A percentile compares a stretch with the other conserved stretches of the same genome.
These are phyloP conservation scores for Kluyveromyces nonfermentans DNA, from an alignment of 805 yeast genomes.

Conservation along the genomic window DNA sequence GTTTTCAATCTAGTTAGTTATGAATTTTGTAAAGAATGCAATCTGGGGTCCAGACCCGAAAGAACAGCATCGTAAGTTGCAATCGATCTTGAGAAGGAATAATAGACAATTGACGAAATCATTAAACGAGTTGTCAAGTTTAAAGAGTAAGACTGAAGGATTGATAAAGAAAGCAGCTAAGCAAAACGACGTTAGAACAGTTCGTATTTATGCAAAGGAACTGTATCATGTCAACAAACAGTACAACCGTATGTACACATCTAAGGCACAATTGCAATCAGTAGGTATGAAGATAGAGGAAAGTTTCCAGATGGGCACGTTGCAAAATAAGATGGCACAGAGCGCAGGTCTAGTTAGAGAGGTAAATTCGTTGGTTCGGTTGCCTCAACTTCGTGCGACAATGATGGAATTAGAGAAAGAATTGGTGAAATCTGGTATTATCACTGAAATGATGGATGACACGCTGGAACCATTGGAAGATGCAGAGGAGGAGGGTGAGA, in stretches of 20 bases:
- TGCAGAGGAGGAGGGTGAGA: slow-evolving; percentile 56
- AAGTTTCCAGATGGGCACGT: slow-evolving; percentile 75
- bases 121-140: slow-evolving; percentile 45
- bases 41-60: slow-evolving; percentile 97
- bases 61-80: slow-evolving; percentile 74
- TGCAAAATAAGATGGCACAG: slow-evolving; percentile 71
- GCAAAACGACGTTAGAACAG: slow-evolving; percentile 66
- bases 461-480: slow-evolving; percentile 66
- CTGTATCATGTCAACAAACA: slow-evolving; percentile 65
- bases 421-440: slow-evolving; percentile 74
- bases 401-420: slow-evolving; percentile 85
- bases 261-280: slow-evolving; percentile 79
- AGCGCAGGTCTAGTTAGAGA: slow-evolving; percentile 82
- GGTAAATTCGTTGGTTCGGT: slow-evolving; percentile 63
- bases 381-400: slow-evolving; percentile 73
- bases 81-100: slow-evolving; percentile 70
- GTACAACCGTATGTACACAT: slow-evolving; percentile 59
- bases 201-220: slow-evolving; percentile 75
- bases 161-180: slow-evolving; percentile 68
- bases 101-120: slow-evolving; percentile 71
- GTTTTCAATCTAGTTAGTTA: slow-evolving; percentile 22
- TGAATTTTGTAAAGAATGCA: slow-evolving; percentile 80
- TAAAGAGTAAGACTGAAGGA: slow-evolving; percentile 70
- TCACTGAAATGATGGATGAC: slow-evolving; percentile 93
- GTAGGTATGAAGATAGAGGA: slow-evolving; percentile 86